Base-by-base conservation (phyloP, 192 early-diverging fungal genomes). In the Backusella morwellensis region DNA sequence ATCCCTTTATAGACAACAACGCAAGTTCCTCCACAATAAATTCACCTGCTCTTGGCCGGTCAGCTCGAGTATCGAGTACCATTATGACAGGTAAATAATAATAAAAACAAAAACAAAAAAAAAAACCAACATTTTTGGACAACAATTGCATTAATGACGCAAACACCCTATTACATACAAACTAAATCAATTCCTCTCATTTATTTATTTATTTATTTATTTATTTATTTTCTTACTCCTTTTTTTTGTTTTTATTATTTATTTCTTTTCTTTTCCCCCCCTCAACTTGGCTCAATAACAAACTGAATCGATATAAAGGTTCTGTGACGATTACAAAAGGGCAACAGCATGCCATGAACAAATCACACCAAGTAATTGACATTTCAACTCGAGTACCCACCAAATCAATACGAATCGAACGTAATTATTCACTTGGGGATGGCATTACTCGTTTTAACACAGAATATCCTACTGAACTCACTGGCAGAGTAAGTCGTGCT, bases 371-470 rank as follows among this genome's bases (percentile, higher is more conserved):
- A 23, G 35, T 29, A 7, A 77, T 77, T 29, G 68, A 77, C 36
- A 70, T 77, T 29, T 54, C 21, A 36, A 68, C 56, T 26, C 52
- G 70, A 63, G 69, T 75, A 19, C 77, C 77, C 2, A 74, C 68
- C 42, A 40, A 66, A 42, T 59, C 76, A 19, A 69, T 83, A 54
- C 71, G 82, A 44, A 54, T 83, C 23, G 82, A 83, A 68, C 78
- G 82, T 11, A 78, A 83, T 63, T 83, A 83, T 38, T 72, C 82
- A 52, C 36, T 70, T 19, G 82, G 82, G 54, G 78, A 83, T 71
- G 82, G 82, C 41, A 83, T 83, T 36, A 83, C 82, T 41, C 71
- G 77, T 50, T 83, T 83, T 67, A 32, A 66, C 17, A 76, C 76
- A 19, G 73, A 74, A 21, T 77, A 77, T 38, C 82, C 82, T 3